Evolutionary conservation across 345 rosid species (phyloP).

Genomic region (Populus alba): DNA sequence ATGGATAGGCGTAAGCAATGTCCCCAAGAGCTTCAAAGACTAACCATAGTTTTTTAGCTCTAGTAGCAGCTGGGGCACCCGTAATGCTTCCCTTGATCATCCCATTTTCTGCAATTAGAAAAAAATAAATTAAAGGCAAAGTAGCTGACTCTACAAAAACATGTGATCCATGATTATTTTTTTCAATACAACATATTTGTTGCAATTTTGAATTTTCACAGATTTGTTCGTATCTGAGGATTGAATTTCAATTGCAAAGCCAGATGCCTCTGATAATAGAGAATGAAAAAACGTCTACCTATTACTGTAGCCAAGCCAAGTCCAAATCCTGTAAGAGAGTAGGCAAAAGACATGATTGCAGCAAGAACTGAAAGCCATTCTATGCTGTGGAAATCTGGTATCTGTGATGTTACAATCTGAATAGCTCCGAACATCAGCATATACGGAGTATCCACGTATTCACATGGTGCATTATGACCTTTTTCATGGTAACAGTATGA

Average conservation of each 20-base stretch:
- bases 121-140: not conserved
- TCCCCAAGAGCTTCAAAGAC: conserved; percentile 33
- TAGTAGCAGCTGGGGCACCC: conserved; percentile 24
- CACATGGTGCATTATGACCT: conserved; percentile 8
- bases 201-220: not conserved
- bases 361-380: conserved; percentile 37
- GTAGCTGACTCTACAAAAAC: not conserved
- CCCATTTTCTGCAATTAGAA: conserved; percentile 29
- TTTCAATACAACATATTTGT: not conserved
- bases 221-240: too few relatives aligned
- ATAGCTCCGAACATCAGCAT: conserved; percentile 29
- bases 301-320: conserved; percentile 30
- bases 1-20: conserved; percentile 36
- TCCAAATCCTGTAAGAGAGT: conserved; percentile 32
- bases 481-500: conserved; percentile 13
- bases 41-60: conserved; percentile 16
- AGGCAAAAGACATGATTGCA: conserved; percentile 38
- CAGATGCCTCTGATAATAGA: not conserved
- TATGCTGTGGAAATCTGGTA: conserved; percentile 35
- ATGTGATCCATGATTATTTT: not conserved
- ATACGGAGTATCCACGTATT: conserved; percentile 1
- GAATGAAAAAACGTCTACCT: conserved; percentile 11
- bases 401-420: conserved; percentile 35
- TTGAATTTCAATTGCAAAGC: too few relatives aligned
- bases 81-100: conserved; percentile 30